phyloP scores from a whole-genome alignment of 108 stramenopile species.

The Fistulifera pelliculosa region DNA sequence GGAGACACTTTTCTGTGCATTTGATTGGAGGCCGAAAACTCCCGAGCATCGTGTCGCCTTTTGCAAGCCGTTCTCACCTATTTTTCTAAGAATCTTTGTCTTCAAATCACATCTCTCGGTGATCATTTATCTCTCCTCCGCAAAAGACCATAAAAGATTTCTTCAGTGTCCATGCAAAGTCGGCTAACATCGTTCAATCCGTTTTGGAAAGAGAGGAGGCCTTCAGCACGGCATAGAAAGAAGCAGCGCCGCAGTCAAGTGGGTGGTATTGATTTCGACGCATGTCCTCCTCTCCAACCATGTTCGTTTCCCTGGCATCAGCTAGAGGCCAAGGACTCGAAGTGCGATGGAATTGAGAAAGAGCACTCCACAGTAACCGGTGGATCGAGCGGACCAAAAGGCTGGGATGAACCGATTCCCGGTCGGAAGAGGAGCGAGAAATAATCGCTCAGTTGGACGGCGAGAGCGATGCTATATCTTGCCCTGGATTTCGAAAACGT shows the following conservation, averaged over 20 bases:
- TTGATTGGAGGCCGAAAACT: too few relatives aligned
- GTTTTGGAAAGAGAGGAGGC: too few relatives aligned
- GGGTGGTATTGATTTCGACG: constrained; percentile 22
- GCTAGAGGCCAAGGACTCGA: constrained; percentile 32
- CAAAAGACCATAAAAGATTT: too few relatives aligned
- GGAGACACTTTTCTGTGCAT: too few relatives aligned
- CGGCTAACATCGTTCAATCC: too few relatives aligned
- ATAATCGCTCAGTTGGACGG: constrained; percentile 28
- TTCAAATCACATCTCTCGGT: too few relatives aligned
- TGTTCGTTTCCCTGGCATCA: constrained; percentile 23
- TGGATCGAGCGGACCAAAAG: background rate
- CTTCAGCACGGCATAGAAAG: too few relatives aligned
- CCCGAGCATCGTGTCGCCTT: too few relatives aligned
- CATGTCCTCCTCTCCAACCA: constrained; percentile 38
- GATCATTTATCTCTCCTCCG: too few relatives aligned
- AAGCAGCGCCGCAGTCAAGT: background rate
- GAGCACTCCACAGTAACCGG: background rate
- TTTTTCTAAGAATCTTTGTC: too few relatives aligned
- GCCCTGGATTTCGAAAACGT: constrained; percentile 29
- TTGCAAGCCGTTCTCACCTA: too few relatives aligned
- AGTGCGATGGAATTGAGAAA: constrained; percentile 21
- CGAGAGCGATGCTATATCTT: background rate
- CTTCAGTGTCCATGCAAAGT: too few relatives aligned
- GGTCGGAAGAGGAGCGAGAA: constrained; percentile 46
- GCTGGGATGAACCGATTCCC: constrained; percentile 24